A percentile compares a stretch with the other conserved stretches of the same genome.
These are phyloP conservation scores for Cochlearia excelsa DNA, from an alignment of 345 rosid genomes.

Conservation along the genomic window DNA sequence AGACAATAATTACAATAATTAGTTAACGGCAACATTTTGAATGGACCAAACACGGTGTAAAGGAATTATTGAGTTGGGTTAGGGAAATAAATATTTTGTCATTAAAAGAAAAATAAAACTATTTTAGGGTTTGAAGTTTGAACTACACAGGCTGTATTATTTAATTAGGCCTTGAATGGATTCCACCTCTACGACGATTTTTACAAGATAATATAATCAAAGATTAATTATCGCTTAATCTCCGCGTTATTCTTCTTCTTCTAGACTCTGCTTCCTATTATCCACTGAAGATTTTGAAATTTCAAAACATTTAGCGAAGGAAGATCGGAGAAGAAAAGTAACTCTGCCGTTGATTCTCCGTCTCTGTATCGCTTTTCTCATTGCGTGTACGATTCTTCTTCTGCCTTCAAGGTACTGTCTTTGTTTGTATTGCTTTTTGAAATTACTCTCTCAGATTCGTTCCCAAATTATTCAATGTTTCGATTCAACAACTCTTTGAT, in stretches of 20 bases:
- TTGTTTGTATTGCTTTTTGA: background rate
- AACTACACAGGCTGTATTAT: conserved; percentile 19
- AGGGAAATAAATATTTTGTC: too few species aligned
- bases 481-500: conserved; percentile 4
- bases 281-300: conserved; percentile 22
- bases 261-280: conserved; percentile 25
- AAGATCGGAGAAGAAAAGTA: conserved; percentile 2
- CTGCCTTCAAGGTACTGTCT: conserved; percentile 17
- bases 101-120: background rate
- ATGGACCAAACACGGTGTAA: background rate
- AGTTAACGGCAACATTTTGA: background rate
- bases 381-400: conserved; percentile 21
- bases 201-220: background rate
- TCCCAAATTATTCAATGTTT: background rate
- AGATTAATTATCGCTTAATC: conserved; percentile 5
- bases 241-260: conserved; percentile 19
- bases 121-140: conserved; percentile 8
- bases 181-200: conserved; percentile 20
- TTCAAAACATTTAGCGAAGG: background rate
- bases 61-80: too few species aligned
- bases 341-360: background rate
- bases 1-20: too few species aligned
- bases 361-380: background rate
- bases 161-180: conserved; percentile 11
- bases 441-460: conserved; percentile 8